Percentiles rank a stretch among this genome's conserved stretches.
Conservation (phyloP, 306 rosid genomes). For the Prunus salicina region DNA sequence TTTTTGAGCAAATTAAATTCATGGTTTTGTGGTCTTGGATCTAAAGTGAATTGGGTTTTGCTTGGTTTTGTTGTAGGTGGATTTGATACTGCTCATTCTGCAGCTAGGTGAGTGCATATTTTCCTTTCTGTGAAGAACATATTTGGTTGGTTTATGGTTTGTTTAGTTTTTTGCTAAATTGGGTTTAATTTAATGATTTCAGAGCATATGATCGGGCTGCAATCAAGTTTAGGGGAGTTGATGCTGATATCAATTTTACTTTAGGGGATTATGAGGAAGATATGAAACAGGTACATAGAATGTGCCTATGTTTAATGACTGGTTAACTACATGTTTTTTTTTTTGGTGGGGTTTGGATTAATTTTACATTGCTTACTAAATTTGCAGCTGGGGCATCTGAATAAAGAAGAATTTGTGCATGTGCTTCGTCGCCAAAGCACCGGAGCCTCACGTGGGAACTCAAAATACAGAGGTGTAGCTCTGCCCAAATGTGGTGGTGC, state of each 20-base stretch:
- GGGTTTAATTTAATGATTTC: background rate
- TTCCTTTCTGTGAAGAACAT: background rate
- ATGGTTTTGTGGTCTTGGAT: background rate
- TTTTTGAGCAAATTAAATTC: background rate
- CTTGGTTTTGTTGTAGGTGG: slow-evolving; percentile 35
- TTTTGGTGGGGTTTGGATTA: background rate
- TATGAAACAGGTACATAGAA: slow-evolving; percentile 36
- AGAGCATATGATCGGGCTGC: slow-evolving; percentile 67
- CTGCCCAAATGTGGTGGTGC: slow-evolving; percentile 41
- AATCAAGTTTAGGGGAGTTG: slow-evolving; percentile 53
- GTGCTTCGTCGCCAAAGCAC: slow-evolving; percentile 42
- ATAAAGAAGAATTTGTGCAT: slow-evolving; percentile 47
- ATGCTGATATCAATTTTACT: slow-evolving; percentile 53
- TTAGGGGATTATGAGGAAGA: slow-evolving; percentile 47
- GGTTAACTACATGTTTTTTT: background rate
- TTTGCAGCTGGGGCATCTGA: slow-evolving; percentile 34
- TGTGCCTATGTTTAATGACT: background rate
- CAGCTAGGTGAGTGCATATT: slow-evolving; percentile 39
- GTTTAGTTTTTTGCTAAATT: background rate
- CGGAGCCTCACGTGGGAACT: slow-evolving; percentile 45
- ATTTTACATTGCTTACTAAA: background rate
- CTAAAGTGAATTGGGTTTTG: slow-evolving; percentile 6
- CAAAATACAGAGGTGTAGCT: slow-evolving; percentile 34
- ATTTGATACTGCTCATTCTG: slow-evolving; percentile 58
- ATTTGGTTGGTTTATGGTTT: background rate